These are phyloP conservation scores for Fonsecaea monophora DNA, from an alignment of 2,329 filamentous ascomycete species.

Conservation along the genomic window DNA sequence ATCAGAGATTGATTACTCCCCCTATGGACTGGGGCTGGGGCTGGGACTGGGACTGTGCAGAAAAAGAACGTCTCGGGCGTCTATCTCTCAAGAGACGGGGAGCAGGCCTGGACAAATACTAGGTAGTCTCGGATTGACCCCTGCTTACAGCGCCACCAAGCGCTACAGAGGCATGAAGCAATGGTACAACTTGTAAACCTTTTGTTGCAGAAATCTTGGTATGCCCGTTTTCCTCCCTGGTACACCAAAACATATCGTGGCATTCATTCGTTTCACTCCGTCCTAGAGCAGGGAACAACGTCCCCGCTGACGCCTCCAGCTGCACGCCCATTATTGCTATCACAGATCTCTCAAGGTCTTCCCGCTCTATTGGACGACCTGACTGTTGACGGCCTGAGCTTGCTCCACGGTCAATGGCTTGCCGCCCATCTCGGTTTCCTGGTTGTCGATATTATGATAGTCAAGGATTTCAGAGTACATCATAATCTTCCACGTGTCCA, in stretches of 20 bases:
- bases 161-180: neutral
- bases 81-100: neutral
- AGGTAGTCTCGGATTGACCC: neutral
- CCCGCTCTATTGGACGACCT: conserved; percentile 31
- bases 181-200: neutral
- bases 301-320: neutral
- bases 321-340: neutral
- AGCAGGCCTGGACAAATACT: neutral
- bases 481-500: conserved; percentile 99
- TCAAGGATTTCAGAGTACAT: conserved; percentile 99
- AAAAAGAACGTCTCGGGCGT: neutral
- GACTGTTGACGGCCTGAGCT: conserved; percentile 39
- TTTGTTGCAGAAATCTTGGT: conserved; percentile 8
- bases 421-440: conserved; percentile 39
- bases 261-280: conserved; percentile 16
- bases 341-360: neutral
- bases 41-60: neutral
- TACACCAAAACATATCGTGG: conserved; percentile 20
- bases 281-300: neutral
- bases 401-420: conserved; percentile 38
- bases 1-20: too few species aligned
- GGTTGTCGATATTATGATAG: conserved; percentile 87
- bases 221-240: conserved; percentile 4
- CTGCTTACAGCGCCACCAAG: neutral
- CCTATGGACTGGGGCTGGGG: too few species aligned